Conservation (phyloP, 208 protist genomes). For the Leishmania tarentolae region DNA sequence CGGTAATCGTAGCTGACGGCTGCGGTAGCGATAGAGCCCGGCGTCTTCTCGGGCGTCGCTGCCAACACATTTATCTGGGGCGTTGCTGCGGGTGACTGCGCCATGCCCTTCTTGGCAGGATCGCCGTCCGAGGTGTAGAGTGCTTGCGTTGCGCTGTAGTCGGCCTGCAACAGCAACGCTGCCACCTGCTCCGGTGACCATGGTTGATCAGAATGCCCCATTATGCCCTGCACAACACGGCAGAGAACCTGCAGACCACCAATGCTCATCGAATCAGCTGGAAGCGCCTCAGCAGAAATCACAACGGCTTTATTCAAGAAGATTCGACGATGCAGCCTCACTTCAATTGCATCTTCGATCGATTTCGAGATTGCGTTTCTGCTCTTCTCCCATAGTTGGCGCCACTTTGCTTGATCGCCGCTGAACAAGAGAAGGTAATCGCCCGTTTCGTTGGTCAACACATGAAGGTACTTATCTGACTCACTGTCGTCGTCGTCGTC, state of each 20-base stretch:
- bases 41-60: background rate
- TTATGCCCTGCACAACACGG: conserved; percentile 27
- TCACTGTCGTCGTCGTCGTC: background rate
- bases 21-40: conserved; percentile 9
- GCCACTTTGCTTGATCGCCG: conserved; percentile 7
- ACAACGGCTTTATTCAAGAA: conserved; percentile 10
- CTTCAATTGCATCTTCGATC: conserved; percentile 5
- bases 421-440: conserved; percentile 22
- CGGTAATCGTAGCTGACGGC: conserved; percentile 23
- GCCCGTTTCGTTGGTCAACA: conserved; percentile 6
- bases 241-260: conserved; percentile 21
- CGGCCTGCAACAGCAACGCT: conserved; percentile 24
- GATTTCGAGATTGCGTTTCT: background rate
- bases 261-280: background rate
- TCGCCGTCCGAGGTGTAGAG: conserved; percentile 13
- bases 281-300: conserved; percentile 6
- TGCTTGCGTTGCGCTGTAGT: conserved; percentile 23
- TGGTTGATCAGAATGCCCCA: background rate
- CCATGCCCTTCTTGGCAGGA: background rate
- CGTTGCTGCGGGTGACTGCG: background rate
- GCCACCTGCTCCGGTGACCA: conserved; percentile 13
- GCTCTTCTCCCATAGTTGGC: conserved; percentile 5
- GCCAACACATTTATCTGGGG: background rate
- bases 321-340: background rate
- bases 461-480: background rate